Percentiles rank a stretch among this genome's conserved stretches.
Conservation (phyloP, 2,329 filamentous ascomycete species). For the Juglanconis sp. region DNA sequence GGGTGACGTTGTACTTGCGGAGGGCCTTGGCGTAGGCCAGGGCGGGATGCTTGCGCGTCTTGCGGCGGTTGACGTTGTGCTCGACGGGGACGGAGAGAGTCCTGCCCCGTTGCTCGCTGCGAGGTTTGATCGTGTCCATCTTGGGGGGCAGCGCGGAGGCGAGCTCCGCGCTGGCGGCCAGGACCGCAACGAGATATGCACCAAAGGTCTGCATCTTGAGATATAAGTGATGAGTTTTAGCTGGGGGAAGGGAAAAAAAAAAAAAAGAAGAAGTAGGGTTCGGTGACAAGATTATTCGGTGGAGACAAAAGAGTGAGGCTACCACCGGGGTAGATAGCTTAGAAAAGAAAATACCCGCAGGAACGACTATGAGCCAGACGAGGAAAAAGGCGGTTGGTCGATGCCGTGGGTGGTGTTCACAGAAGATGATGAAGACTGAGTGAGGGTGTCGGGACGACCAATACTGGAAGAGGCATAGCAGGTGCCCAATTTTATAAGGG, state of each 20-base stretch:
- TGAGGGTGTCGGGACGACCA: too few species aligned
- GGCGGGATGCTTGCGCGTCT: conserved; percentile 15
- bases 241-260: not conserved
- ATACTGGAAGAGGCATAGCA: not conserved
- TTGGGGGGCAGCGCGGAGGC: conserved; percentile 18
- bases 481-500: not conserved
- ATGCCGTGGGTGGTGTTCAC: too few species aligned
- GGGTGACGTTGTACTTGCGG: conserved; percentile 18
- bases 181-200: conserved; percentile 15
- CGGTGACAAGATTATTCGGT: not conserved
- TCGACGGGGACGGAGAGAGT: conserved; percentile 14
- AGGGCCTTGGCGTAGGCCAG: conserved; percentile 20
- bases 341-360: not conserved
- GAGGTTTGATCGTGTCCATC: conserved; percentile 9
- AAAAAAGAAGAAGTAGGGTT: not conserved
- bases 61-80: conserved; percentile 15
- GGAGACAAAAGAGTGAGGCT: not conserved
- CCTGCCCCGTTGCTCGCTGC: conserved; percentile 1
- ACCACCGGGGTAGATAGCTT: conserved; percentile 11
- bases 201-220: conserved; percentile 18
- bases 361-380: not conserved
- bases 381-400: not conserved
- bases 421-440: too few species aligned
- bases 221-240: not conserved
- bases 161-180: conserved; percentile 20